Evolutionary conservation across 2,329 filamentous ascomycete genomes (phyloP).

Genomic region (Aspergillus oerlinghausenensis): DNA sequence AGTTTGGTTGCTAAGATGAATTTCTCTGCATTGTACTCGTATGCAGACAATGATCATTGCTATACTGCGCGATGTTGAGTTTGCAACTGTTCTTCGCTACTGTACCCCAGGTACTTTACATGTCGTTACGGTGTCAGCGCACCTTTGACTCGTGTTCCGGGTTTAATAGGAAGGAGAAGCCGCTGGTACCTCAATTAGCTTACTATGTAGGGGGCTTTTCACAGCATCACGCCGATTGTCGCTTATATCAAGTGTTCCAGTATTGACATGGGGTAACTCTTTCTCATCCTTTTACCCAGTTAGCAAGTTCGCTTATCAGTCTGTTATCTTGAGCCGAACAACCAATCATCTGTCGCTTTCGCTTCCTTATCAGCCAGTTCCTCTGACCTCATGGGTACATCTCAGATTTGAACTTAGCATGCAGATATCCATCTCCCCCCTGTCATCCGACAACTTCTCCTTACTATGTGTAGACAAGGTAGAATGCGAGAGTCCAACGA

Average conservation of each 20-base stretch:
- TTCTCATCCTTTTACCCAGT: neutral
- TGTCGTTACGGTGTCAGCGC: neutral
- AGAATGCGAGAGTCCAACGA: neutral
- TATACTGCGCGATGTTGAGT: neutral
- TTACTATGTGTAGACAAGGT: neutral
- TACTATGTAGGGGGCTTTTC: neutral
- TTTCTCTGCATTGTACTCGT: neutral
- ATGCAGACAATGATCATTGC: neutral
- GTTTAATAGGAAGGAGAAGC: neutral
- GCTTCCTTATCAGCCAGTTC: conserved; percentile 1
- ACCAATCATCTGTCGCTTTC: conserved; percentile 4
- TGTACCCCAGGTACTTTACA: too few species aligned
- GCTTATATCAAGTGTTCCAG: neutral
- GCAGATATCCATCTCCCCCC: neutral
- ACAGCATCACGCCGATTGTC: neutral
- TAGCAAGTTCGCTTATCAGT: neutral
- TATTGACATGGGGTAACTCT: too few species aligned
- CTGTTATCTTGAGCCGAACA: neutral
- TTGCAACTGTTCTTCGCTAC: neutral
- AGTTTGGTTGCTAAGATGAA: neutral
- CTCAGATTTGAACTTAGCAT: neutral
- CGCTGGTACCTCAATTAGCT: neutral
- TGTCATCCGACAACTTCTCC: neutral
- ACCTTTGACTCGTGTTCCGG: neutral
- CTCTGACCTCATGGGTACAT: neutral